A percentile compares a stretch with the other conserved stretches of the same genome.
Conservation (phyloP, 352 stramenopile species). For the Pythium rishiriense region DNA sequence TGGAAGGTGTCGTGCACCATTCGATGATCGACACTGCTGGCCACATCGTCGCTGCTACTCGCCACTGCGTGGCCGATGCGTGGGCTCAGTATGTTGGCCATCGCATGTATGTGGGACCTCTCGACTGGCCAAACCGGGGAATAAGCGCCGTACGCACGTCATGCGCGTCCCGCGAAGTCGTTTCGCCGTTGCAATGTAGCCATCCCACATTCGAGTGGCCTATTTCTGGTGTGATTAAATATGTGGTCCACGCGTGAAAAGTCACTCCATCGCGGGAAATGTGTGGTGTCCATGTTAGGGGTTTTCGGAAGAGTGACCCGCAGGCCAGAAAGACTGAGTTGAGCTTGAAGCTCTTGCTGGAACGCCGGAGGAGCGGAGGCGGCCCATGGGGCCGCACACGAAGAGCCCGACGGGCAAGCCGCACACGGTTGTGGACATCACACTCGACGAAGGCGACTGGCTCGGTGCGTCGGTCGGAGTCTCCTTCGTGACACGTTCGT, state of each 20-base stretch:
- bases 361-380: background rate
- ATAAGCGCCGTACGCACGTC: too few species aligned
- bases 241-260: background rate
- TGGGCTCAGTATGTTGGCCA: background rate
- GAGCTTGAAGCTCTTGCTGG: background rate
- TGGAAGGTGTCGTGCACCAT: background rate
- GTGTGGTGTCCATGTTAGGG: background rate
- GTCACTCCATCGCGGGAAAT: background rate
- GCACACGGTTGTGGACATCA: conserved; percentile 17
- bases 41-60: background rate
- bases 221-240: too few species aligned
- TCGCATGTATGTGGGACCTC: background rate
- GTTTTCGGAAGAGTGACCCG: background rate
- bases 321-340: background rate
- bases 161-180: background rate
- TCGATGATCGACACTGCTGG: background rate
- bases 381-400: background rate
- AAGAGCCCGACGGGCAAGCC: background rate
- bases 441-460: conserved; percentile 37
- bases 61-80: too few species aligned
- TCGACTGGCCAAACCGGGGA: background rate
- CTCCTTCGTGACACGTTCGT: background rate
- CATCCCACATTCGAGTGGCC: background rate
- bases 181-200: background rate
- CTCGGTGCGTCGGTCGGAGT: conserved; percentile 45